phyloP scores from a whole-genome alignment of 2,329 filamentous ascomycete species.

The Fusarium equiseti region DNA sequence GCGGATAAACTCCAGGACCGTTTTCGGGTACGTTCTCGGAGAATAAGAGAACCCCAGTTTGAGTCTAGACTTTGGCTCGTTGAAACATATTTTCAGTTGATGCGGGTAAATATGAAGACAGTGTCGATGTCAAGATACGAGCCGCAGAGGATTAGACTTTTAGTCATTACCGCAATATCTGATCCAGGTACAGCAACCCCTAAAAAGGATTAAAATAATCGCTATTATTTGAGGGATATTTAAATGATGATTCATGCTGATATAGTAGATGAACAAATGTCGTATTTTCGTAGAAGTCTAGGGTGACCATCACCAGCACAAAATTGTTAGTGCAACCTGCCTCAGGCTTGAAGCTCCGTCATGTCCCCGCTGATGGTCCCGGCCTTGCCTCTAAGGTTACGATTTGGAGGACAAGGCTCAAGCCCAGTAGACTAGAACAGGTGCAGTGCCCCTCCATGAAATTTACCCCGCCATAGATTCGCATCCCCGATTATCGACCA shows the following conservation, averaged over 20 bases:
- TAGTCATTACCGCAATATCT: not conserved
- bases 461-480: slow-evolving; percentile 53
- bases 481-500: slow-evolving; percentile 25
- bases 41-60: not conserved
- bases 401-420: slow-evolving; percentile 11
- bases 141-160: not conserved
- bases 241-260: not conserved
- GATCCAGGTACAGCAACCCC: not conserved
- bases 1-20: not conserved
- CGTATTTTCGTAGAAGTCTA: not conserved
- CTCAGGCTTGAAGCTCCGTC: slow-evolving; percentile 28
- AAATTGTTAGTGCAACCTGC: slow-evolving; percentile 31
- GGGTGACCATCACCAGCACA: not conserved
- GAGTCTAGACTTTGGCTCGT: not conserved
- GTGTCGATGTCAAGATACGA: not conserved
- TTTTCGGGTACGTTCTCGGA: not conserved
- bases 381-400: slow-evolving; percentile 3
- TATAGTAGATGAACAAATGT: not conserved
- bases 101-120: not conserved
- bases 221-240: not conserved
- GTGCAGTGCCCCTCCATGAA: slow-evolving; percentile 47
- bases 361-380: slow-evolving; percentile 12
- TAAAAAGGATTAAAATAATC: not conserved
- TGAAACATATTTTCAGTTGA: not conserved
- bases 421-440: not conserved